Base-by-base conservation (phyloP, 495 filamentous ascomycete species). In the Xylaria sp. region DNA sequence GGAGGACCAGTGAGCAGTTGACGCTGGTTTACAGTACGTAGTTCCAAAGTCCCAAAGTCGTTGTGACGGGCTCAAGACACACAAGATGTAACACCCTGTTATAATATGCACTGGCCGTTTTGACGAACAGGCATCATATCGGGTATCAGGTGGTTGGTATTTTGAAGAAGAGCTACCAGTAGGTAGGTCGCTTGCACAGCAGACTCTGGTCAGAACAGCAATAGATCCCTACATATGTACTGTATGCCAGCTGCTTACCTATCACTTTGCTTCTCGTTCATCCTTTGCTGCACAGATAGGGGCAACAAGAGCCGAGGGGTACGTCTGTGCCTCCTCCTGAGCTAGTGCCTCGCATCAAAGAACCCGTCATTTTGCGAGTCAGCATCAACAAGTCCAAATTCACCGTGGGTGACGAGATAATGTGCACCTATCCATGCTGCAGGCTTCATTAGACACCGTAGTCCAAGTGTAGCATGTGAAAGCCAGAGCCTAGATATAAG, bases 1-100 rank as follows among this genome's bases (percentile, higher is more conserved):
- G 68, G 68, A 70, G 68, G 40, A 70, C 68, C 68, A 70, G 59
- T 19, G 68, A 53, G 44, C 33, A 55, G 46, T 55, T 24, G 58
- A 55, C 24, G 59, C 35, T 70, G 68, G 68, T 70, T 55, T 70
- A 40, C 68, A 44, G 48, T 37, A 63, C n/a, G n/a, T n/a, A n/a
- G n/a, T n/a, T n/a, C n/a, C n/a, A n/a, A n/a, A n/a, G 63, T n/a
- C 41, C 41, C 19, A 41, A 31, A 44, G 29, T 70, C 35, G 24
- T 21, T 26, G 41, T 55, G 43, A 19, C 57, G 21, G 33, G 57
- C 26, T 70, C 68, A 70, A 21, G 67, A 26, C 44, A 48, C 41
- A 62, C 26, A 46, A 69, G 57, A 35, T 44, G 57, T 31, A 44
- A 62, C n/a, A 46, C 44, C 57, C 67, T 69, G 68, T 11, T 43